Percentiles rank a stretch among this genome's conserved stretches.
Conservation (phyloP, 1,284 basidiomycete species). For the Puccinia polysora region DNA sequence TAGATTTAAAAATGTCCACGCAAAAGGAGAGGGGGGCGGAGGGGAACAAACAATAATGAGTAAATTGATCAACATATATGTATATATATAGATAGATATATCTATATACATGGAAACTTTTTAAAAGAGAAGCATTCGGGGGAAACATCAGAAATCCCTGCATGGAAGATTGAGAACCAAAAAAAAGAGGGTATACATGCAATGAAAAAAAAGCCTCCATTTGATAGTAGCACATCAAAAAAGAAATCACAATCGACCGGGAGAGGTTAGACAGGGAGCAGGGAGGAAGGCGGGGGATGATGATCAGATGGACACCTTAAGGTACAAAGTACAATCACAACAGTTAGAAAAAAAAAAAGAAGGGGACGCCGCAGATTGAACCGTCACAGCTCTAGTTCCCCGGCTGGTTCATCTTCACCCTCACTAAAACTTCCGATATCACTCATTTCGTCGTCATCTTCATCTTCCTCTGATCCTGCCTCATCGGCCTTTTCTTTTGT, state of each 20-base stretch:
- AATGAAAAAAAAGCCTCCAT: background rate
- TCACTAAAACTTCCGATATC: constrained; percentile 83
- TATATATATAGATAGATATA: too few species aligned
- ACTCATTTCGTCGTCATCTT: constrained; percentile 79
- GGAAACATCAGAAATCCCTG: too few species aligned
- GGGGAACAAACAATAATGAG: too few species aligned
- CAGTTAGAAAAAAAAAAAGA: background rate
- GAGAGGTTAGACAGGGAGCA: background rate
- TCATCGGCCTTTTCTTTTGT: constrained; percentile 69
- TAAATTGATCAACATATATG: too few species aligned
- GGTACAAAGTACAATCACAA: too few species aligned
- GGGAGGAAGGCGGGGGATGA: background rate
- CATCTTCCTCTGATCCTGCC: constrained; percentile 57
- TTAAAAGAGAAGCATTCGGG: too few species aligned
- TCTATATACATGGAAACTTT: too few species aligned
- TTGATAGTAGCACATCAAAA: constrained; percentile 2
- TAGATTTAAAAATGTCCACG: too few species aligned
- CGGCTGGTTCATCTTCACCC: constrained; percentile 58
- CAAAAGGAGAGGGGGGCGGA: too few species aligned
- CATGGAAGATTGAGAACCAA: too few species aligned
- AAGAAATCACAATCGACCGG: background rate
- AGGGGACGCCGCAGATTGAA: background rate
- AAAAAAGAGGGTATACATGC: constrained; percentile 14
- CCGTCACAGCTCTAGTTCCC: constrained; percentile 48
- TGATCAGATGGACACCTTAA: background rate